Evolutionary conservation across 441 rosid species (phyloP).

Genomic region (Erodium texanum): DNA sequence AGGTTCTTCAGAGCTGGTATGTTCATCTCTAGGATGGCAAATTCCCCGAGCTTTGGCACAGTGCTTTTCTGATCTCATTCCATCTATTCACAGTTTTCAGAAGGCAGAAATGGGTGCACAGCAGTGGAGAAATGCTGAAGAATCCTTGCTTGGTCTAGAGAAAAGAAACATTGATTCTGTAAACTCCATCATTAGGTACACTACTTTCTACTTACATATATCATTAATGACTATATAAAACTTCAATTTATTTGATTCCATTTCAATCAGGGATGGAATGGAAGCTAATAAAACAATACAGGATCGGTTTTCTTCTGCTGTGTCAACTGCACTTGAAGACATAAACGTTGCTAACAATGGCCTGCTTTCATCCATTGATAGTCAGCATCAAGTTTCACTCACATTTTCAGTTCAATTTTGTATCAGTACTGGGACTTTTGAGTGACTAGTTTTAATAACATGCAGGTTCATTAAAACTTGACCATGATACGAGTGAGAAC

Average conservation of each 20-base stretch:
- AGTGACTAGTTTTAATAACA: slow-evolving; percentile 7
- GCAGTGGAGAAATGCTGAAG: slow-evolving; percentile 86
- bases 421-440: background rate
- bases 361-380: slow-evolving; percentile 58
- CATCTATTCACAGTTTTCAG: slow-evolving; percentile 43
- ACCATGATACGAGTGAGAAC: slow-evolving; percentile 72
- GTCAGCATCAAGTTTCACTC: slow-evolving; percentile 41
- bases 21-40: slow-evolving; percentile 9
- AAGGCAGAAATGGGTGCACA: slow-evolving; percentile 69
- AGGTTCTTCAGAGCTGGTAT: slow-evolving; percentile 77
- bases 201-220: slow-evolving; percentile 9
- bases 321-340: slow-evolving; percentile 60
- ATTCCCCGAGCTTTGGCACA: background rate
- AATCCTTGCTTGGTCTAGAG: slow-evolving; percentile 70
- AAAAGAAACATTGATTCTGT: slow-evolving; percentile 74
- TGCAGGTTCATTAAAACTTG: slow-evolving; percentile 86
- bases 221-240: background rate
- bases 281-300: slow-evolving; percentile 61
- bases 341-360: slow-evolving; percentile 50
- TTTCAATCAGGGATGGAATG: slow-evolving; percentile 55
- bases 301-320: slow-evolving; percentile 60
- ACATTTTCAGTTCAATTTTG: background rate
- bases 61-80: background rate
- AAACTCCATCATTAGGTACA: slow-evolving; percentile 73
- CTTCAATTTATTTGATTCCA: background rate